Evolutionary conservation across 108 stramenopile genomes (phyloP).

Genomic region (Skeletonema marinoi): DNA sequence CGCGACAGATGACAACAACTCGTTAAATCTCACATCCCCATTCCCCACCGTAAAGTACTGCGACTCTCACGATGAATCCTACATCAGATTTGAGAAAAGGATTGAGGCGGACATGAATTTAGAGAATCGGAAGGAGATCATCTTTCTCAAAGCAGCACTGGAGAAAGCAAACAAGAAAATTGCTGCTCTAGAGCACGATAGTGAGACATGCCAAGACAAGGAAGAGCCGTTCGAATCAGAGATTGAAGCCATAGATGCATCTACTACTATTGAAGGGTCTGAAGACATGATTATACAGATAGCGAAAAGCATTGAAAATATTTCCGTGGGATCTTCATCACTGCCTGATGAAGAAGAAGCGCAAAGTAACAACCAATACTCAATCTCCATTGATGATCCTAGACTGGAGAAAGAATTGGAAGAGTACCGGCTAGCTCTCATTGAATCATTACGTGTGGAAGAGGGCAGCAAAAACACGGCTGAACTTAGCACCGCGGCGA

Average conservation of each 20-base stretch:
- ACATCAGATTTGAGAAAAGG: conserved; percentile 42
- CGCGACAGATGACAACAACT: conserved; percentile 16
- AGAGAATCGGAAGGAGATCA: conserved; percentile 48
- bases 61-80: conserved; percentile 52
- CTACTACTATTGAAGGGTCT: conserved; percentile 11
- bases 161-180: conserved; percentile 71
- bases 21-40: conserved; percentile 36
- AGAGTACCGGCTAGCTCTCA: conserved; percentile 38
- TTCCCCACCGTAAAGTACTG: conserved; percentile 29
- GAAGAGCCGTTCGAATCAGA: conserved; percentile 43
- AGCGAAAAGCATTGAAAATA: conserved; percentile 41
- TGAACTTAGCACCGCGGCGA: neutral
- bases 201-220: neutral
- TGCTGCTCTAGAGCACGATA: conserved; percentile 27
- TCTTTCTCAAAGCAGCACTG: conserved; percentile 55
- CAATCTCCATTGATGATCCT: conserved; percentile 34
- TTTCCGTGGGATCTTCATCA: conserved; percentile 18
- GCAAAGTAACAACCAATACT: conserved; percentile 6
- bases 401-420: conserved; percentile 44
- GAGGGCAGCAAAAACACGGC: neutral
- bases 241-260: conserved; percentile 43
- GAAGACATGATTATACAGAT: conserved; percentile 37
- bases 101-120: conserved; percentile 38
- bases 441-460: conserved; percentile 19
- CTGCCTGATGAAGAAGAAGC: conserved; percentile 11